Conservation (phyloP, 257 asterid species). For the Solanum arcanum region DNA sequence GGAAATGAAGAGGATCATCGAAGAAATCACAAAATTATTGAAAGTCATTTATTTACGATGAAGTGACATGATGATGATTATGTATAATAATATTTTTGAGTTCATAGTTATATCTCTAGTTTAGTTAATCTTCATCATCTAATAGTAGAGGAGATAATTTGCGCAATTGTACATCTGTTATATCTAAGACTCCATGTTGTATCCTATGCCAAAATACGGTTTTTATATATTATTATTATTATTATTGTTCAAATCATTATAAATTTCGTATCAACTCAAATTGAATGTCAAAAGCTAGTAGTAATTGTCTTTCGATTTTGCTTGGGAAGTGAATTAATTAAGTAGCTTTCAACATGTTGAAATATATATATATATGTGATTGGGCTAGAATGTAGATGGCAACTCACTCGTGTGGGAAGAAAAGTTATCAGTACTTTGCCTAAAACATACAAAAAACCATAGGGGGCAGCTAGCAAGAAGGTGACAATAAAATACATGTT, state of each 20-base stretch:
- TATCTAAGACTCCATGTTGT: neutral
- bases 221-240: neutral
- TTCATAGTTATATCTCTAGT: conserved; percentile 2
- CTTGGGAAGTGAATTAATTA: neutral
- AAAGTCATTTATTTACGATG: conserved; percentile 28
- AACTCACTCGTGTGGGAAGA: neutral
- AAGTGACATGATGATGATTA: conserved; percentile 6
- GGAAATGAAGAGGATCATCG: conserved; percentile 22
- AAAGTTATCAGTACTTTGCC: neutral
- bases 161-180: neutral
- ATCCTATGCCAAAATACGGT: neutral
- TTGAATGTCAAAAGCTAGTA: neutral
- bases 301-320: neutral
- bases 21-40: conserved; percentile 15
- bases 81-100: neutral
- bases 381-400: neutral
- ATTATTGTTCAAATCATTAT: neutral
- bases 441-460: neutral
- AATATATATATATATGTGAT: neutral
- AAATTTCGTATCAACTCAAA: neutral
- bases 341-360: neutral
- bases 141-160: neutral
- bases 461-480: neutral
- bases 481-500: neutral
- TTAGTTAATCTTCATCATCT: neutral